Evolutionary conservation across 2,329 filamentous ascomycete species (phyloP), one percentile per base, ranked within the genome.

Genomic region (Geoglossum cookeanum): DNA sequence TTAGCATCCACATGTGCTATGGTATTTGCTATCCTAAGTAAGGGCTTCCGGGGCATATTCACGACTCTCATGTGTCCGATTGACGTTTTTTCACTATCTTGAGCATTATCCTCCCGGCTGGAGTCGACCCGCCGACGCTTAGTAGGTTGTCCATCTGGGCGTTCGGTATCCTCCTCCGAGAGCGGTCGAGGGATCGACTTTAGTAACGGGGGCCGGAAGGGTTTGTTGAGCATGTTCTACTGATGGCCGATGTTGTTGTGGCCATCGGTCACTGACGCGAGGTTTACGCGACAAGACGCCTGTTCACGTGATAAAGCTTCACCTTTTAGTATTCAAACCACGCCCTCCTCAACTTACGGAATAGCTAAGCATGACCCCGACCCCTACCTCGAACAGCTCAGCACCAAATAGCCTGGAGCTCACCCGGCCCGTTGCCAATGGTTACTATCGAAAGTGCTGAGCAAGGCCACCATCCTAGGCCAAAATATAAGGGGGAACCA

Each of bases 191-290:
- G 27, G 32, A 15, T 7, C 17, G 7, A 29, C 30, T 32, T 51
- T 3, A 51, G 48, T 15, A 51, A 29, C 15, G 48, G 71, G 78
- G 48, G 48, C 9, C 48, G 22, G 9, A 51, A 51, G 22, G 48
- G 48, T 51, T 51, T 51, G 48, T 45, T 45, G 42, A 45, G 42
- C 42, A 45, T 45, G n/a, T 22, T 22, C 42, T 17, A 22, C n/a
- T 42, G n/a, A 45, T 11, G 42, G 37, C 42, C 13, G 42, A 22
- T 3, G n/a, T 45, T 35, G 37, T 6, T 42, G 11, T 8, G 3
- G 37, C 37, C 3, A 22, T 22, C n/a, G n/a, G 3, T 22, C 42
- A 6, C 13, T 3, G 39, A 45, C 42, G 42, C 42, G 42, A 45
- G 42, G n/a, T 22, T n/a, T 4, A 22, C 42, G 42, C 42, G 42